phyloP scores from a whole-genome alignment of 2,329 filamentous ascomycete species.

The Aureobasidium sp. region DNA sequence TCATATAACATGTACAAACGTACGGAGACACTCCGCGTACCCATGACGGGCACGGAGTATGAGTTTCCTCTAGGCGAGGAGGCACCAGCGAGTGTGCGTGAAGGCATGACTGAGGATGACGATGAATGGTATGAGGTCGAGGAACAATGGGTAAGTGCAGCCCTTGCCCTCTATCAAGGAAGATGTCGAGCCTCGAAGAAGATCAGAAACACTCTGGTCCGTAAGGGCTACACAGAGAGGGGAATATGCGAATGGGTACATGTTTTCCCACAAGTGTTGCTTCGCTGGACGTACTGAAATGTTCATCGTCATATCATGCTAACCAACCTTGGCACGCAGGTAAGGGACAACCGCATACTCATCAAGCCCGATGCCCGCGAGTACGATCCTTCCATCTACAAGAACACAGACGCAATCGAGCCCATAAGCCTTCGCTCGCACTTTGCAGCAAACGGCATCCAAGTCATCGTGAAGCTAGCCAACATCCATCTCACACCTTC shows the following conservation, averaged over 20 bases:
- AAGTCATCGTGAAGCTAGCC: slow-evolving; percentile 57
- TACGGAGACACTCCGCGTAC: background rate
- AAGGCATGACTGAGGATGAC: slow-evolving; percentile 6
- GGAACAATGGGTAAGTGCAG: slow-evolving; percentile 5
- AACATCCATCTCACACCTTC: slow-evolving; percentile 52
- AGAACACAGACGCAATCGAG: background rate
- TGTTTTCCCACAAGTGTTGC: no score
- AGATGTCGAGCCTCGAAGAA: background rate
- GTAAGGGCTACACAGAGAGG: background rate
- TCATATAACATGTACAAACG: background rate
- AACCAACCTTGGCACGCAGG: background rate
- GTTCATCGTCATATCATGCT: no score
- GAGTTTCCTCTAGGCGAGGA: slow-evolving; percentile 4
- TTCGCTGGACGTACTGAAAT: no score
- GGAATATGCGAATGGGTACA: background rate
- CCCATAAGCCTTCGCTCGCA: slow-evolving; percentile 20
- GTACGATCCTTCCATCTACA: background rate
- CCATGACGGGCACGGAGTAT: slow-evolving; percentile 4
- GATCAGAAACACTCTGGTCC: background rate
- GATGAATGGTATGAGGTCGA: background rate
- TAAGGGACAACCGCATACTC: background rate
- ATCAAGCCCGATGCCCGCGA: background rate
- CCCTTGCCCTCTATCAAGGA: background rate
- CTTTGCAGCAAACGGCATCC: slow-evolving; percentile 41
- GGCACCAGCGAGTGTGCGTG: background rate